Evolutionary conservation across 805 yeast genomes (phyloP).

Genomic region (Kodamaea laetipori): DNA sequence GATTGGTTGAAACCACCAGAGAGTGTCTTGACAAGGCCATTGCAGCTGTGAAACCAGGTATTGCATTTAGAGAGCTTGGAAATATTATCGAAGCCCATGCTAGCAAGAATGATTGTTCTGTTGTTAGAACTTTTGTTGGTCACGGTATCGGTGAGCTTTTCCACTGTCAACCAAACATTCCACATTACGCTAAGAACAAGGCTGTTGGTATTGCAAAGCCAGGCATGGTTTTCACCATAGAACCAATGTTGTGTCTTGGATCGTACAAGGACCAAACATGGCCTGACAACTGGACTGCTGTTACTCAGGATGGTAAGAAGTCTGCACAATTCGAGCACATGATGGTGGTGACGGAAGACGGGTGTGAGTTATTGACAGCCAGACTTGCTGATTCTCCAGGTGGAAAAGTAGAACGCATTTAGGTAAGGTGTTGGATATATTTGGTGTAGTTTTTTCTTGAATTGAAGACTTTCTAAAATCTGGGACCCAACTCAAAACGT

Average conservation of each 20-base stretch:
- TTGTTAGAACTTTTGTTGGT: conserved; percentile 88
- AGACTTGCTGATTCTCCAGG: conserved; percentile 85
- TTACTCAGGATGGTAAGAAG: conserved; percentile 83
- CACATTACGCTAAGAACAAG: conserved; percentile 93
- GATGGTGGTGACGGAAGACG: conserved; percentile 86
- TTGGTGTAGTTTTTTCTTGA: no score
- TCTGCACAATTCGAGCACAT: conserved; percentile 98
- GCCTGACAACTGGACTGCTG: conserved; percentile 98
- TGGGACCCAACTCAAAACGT: no score
- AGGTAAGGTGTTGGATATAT: no score
- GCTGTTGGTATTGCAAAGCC: conserved; percentile 92
- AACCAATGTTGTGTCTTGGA: conserved; percentile 94
- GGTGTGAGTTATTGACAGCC: conserved; percentile 87
- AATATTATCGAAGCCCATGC: conserved; percentile 88
- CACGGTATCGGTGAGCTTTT: conserved; percentile 87
- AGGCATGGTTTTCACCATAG: conserved; percentile 95
- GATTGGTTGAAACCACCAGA: conserved; percentile 84
- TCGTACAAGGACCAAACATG: conserved; percentile 76
- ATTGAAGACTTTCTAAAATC: not conserved
- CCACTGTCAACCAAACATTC: conserved; percentile 91
- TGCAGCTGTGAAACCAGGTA: conserved; percentile 84
- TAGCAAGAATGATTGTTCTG: conserved; percentile 72
- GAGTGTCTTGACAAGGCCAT: conserved; percentile 87
- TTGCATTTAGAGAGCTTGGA: conserved; percentile 83
- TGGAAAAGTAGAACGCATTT: conserved; percentile 67